Conservation (phyloP, 768 basidiomycete genomes). For the Inosperma sp. region DNA sequence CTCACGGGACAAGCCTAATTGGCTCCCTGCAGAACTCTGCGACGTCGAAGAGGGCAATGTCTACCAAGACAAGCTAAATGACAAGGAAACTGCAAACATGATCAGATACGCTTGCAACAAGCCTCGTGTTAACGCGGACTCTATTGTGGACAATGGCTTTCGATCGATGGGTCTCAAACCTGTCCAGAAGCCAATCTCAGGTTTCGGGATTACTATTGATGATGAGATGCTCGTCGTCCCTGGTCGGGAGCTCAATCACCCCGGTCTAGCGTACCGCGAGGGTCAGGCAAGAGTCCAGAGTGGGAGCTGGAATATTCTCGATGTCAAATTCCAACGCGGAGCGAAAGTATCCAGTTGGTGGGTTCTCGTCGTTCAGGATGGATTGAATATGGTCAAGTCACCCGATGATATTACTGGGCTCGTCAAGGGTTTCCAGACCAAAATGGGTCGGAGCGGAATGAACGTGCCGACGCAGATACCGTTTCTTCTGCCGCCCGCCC, state of each 20-base stretch:
- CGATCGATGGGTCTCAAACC: slow-evolving; percentile 46
- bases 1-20: slow-evolving; percentile 26
- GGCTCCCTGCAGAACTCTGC: slow-evolving; percentile 69
- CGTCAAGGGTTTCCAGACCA: slow-evolving; percentile 49
- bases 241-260: slow-evolving; percentile 58
- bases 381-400: slow-evolving; percentile 33
- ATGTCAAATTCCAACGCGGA: slow-evolving; percentile 62
- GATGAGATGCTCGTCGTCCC: slow-evolving; percentile 60
- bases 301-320: slow-evolving; percentile 74
- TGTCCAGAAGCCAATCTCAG: slow-evolving; percentile 32
- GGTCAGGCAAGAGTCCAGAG: slow-evolving; percentile 45
- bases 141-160: slow-evolving; percentile 58
- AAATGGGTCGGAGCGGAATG: slow-evolving; percentile 61
- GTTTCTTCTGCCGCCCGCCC: slow-evolving; percentile 34
- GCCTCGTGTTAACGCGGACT: slow-evolving; percentile 53
- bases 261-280: slow-evolving; percentile 49
- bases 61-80: slow-evolving; percentile 55
- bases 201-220: slow-evolving; percentile 57
- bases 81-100: slow-evolving; percentile 65
- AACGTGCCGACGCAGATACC: slow-evolving; percentile 35
- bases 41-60: slow-evolving; percentile 55
- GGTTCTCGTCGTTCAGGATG: slow-evolving; percentile 61
- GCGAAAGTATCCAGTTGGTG: slow-evolving; percentile 56
- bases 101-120: slow-evolving; percentile 62
- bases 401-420: slow-evolving; percentile 44